Conservation (phyloP, 2,329 filamentous ascomycete species). For the Beauveria pseudobassiana region DNA sequence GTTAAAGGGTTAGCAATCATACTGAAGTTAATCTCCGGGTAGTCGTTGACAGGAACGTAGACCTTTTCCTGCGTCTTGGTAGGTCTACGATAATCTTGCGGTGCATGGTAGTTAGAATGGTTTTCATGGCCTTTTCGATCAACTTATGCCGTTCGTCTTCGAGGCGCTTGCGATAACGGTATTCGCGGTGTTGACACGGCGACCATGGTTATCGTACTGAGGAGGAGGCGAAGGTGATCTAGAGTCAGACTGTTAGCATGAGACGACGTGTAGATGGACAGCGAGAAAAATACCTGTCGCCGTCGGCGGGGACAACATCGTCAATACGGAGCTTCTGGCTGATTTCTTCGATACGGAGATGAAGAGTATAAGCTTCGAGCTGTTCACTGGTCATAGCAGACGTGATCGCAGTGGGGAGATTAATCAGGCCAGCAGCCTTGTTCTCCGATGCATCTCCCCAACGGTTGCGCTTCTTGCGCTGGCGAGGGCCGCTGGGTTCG, state of each 20-base stretch:
- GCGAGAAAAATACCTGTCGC: slow-evolving; percentile 64
- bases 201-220: slow-evolving; percentile 98
- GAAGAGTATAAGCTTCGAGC: slow-evolving; percentile 91
- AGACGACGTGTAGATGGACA: background rate
- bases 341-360: slow-evolving; percentile 97
- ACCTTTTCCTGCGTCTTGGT: slow-evolving; percentile 99
- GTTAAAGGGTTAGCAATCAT: slow-evolving; percentile 99
- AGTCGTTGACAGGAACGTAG: slow-evolving; percentile 99
- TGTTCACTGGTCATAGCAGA: slow-evolving; percentile 98
- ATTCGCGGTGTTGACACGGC: slow-evolving; percentile 99
- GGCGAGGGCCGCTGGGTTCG: slow-evolving; percentile 67
- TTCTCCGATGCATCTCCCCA: slow-evolving; percentile 98
- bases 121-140: slow-evolving; percentile 98
- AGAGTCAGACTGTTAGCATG: slow-evolving; percentile 8
- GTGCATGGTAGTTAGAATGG: slow-evolving; percentile 98
- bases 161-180: slow-evolving; percentile 93
- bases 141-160: slow-evolving; percentile 99
- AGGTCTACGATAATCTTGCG: slow-evolving; percentile 94
- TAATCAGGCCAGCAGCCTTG: slow-evolving; percentile 97
- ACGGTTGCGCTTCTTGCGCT: slow-evolving; percentile 96
- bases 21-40: slow-evolving; percentile 99
- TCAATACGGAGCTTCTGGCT: slow-evolving; percentile 99
- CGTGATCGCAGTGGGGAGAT: slow-evolving; percentile 89
- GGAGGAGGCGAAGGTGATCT: slow-evolving; percentile 94
- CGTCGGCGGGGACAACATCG: slow-evolving; percentile 95